Conservation (phyloP, 257 asterid species). For the Scutellaria galericulata region DNA sequence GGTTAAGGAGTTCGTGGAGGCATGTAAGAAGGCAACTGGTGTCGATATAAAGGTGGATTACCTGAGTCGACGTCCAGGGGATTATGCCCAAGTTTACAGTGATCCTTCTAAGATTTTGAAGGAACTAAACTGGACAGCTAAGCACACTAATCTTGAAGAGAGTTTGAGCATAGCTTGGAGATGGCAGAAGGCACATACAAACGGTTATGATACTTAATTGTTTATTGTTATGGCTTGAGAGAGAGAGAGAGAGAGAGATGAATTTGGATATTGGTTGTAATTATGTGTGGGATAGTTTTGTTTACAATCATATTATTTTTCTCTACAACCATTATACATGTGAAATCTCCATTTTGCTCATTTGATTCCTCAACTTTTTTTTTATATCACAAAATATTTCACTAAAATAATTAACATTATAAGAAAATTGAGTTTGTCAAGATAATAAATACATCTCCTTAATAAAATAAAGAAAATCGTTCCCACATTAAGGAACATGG, state of each 20-base stretch:
- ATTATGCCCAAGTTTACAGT: conserved; percentile 48
- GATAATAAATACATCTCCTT: too few relatives aligned
- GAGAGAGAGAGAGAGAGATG: background rate
- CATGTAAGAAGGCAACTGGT: conserved; percentile 52
- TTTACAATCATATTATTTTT: too few relatives aligned
- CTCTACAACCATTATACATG: too few relatives aligned
- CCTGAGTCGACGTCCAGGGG: conserved; percentile 50
- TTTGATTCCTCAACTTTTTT: too few relatives aligned
- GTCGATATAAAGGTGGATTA: conserved; percentile 47
- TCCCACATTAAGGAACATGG: too few relatives aligned
- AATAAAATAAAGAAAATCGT: too few relatives aligned
- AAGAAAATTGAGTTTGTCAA: too few relatives aligned
- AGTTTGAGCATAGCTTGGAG: conserved; percentile 48
- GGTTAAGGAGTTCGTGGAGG: conserved; percentile 52
- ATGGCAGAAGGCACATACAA: conserved; percentile 48
- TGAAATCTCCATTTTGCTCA: too few relatives aligned
- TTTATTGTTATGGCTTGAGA: background rate
- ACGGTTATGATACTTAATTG: conserved; percentile 36
- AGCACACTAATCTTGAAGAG: conserved; percentile 39
- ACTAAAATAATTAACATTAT: too few relatives aligned
- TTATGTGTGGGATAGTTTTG: too few relatives aligned
- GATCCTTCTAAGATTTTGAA: conserved; percentile 44
- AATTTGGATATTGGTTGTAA: background rate
- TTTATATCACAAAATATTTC: too few relatives aligned
- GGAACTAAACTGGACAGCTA: conserved; percentile 51